Evolutionary conservation across 2,329 filamentous ascomycete genomes (phyloP).

Genomic region (Ambrosiella cleistominuta): DNA sequence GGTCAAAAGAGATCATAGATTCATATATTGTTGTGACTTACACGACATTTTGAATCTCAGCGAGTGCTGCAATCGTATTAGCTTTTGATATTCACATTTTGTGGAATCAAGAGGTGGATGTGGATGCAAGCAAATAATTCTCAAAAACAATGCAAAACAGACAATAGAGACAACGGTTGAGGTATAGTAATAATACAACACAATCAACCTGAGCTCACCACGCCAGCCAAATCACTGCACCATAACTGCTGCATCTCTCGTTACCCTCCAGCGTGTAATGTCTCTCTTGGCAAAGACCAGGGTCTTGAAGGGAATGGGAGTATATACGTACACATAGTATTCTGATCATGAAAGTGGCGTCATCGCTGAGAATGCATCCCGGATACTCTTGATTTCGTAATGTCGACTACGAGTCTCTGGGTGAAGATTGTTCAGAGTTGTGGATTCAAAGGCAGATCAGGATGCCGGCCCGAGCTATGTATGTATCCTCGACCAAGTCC

Average conservation of each 20-base stretch:
- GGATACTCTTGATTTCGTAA: not conserved
- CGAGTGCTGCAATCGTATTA: slow-evolving; percentile 24
- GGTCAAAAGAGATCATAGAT: not conserved
- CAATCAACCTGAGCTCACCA: too few relatives aligned
- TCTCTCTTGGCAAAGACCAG: not conserved
- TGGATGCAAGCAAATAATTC: too few relatives aligned
- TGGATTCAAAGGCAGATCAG: not conserved
- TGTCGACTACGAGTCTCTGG: not conserved
- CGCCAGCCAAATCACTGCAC: too few relatives aligned
- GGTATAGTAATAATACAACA: too few relatives aligned
- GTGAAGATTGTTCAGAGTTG: not conserved
- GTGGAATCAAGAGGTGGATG: too few relatives aligned
- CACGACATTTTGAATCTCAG: slow-evolving; percentile 33
- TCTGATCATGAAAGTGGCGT: slow-evolving; percentile 3
- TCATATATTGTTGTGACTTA: slow-evolving; percentile 19
- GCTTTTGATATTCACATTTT: too few relatives aligned
- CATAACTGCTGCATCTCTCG: too few relatives aligned
- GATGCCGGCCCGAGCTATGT: too few relatives aligned
- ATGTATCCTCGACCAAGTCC: too few relatives aligned
- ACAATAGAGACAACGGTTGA: too few relatives aligned
- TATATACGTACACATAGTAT: not conserved
- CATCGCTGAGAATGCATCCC: slow-evolving; percentile 9
- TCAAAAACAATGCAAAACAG: too few relatives aligned
- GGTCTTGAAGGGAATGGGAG: not conserved
- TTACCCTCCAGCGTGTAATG: not conserved